Conservation (phyloP, 352 stramenopile genomes). For the Globisporangium cystogenes region DNA sequence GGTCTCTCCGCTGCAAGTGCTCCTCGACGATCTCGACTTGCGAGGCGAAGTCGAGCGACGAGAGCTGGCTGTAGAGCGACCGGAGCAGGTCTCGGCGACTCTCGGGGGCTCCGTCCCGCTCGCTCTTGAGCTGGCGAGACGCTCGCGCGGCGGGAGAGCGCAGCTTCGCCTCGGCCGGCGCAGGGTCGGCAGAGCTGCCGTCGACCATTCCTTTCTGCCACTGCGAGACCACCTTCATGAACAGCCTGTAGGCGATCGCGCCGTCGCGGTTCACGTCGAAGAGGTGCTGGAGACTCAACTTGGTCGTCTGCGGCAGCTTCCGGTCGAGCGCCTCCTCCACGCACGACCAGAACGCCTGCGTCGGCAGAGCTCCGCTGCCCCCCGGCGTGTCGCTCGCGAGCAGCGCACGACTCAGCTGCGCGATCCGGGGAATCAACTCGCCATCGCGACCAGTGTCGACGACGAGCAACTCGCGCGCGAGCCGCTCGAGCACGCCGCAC, state of each 20-base stretch:
- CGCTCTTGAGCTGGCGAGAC: background rate
- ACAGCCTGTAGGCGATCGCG: conserved; percentile 63
- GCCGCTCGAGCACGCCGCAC: conserved; percentile 19
- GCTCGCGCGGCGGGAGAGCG: background rate
- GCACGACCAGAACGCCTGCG: conserved; percentile 20
- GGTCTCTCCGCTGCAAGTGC: conserved; percentile 35
- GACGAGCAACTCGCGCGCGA: conserved; percentile 31
- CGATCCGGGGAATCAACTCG: conserved; percentile 30
- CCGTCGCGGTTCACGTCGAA: conserved; percentile 65
- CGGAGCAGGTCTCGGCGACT: conserved; percentile 28
- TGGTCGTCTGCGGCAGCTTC: conserved; percentile 23
- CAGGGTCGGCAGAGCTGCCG: background rate
- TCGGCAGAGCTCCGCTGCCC: conserved; percentile 22
- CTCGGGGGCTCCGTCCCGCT: background rate
- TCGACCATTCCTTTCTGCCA: conserved; percentile 15
- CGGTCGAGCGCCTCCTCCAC: conserved; percentile 28
- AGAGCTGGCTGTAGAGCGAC: conserved; percentile 61
- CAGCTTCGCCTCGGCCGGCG: background rate
- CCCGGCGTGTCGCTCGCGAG: conserved; percentile 24
- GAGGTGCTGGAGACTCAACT: conserved; percentile 43
- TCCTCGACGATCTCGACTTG: conserved; percentile 65
- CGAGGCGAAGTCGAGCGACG: conserved; percentile 57
- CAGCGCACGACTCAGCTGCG: conserved; percentile 39
- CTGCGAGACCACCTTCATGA: conserved; percentile 68
- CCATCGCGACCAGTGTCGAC: conserved; percentile 8